Evolutionary conservation across 2,329 filamentous ascomycete genomes (phyloP).

Genomic region (Arthroderma uncinatum): DNA sequence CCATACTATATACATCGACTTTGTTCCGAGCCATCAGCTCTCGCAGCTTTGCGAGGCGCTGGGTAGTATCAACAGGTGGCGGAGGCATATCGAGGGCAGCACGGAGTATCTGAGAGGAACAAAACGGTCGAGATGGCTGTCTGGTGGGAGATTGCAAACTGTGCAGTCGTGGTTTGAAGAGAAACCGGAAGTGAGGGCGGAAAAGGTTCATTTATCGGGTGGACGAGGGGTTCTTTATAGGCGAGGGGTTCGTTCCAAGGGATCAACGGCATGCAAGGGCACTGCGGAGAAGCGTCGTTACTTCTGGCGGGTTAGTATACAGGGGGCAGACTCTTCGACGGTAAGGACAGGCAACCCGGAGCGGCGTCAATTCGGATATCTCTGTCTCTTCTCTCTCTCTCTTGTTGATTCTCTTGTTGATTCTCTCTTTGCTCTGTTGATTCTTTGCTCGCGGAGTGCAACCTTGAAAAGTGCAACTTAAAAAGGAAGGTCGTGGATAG

Average conservation of each 20-base stretch:
- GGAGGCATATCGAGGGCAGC: constrained; percentile 46
- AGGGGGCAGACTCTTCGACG: not conserved
- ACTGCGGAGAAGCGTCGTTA: not conserved
- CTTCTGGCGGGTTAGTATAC: not conserved
- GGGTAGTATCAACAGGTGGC: constrained; percentile 64
- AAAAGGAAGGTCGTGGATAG: not conserved
- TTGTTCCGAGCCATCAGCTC: constrained; percentile 77
- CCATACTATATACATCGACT: constrained; percentile 81
- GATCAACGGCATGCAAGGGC: constrained; percentile 8
- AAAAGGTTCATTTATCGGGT: constrained; percentile 20
- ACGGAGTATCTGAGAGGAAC: constrained; percentile 26
- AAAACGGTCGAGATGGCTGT: constrained; percentile 28
- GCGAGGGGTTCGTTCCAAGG: constrained; percentile 12
- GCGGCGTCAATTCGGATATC: no score
- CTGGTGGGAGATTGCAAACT: constrained; percentile 13
- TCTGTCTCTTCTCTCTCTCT: no score
- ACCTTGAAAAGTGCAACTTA: not conserved
- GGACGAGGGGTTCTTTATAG: constrained; percentile 20
- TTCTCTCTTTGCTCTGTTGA: not conserved
- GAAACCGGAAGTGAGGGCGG: constrained; percentile 8
- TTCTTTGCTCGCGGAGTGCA: no score
- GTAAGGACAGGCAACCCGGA: no score
- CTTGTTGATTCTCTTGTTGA: no score
- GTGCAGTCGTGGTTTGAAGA: constrained; percentile 1
- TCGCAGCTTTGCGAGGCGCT: constrained; percentile 64